Percentiles rank a stretch among this genome's conserved stretches.
These are phyloP conservation scores for Trametes punicea DNA, from an alignment of 768 basidiomycete genomes.

Conservation along the genomic window DNA sequence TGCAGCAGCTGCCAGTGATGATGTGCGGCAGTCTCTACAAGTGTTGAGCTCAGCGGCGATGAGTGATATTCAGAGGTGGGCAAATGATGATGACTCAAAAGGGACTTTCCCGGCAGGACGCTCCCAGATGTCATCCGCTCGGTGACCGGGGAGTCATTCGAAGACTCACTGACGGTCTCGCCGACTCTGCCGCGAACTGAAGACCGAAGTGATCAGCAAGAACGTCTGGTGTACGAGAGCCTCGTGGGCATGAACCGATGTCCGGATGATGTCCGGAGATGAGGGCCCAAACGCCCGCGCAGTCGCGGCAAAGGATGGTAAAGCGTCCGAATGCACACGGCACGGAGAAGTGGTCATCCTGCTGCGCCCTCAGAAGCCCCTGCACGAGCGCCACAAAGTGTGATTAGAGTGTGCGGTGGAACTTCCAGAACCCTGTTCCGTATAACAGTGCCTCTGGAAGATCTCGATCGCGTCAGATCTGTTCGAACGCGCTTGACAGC, in stretches of 20 bases:
- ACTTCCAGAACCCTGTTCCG: slow-evolving; percentile 8
- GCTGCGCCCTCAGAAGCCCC: neutral
- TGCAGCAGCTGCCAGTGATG: neutral
- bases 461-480: slow-evolving; percentile 13
- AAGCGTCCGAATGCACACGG: neutral
- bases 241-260: slow-evolving; percentile 13
- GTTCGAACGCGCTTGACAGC: slow-evolving; percentile 6
- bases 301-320: neutral
- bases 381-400: slow-evolving; percentile 5
- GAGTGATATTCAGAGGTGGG: neutral
- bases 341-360: neutral
- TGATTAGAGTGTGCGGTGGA: slow-evolving; percentile 5
- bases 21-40: neutral
- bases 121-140: neutral
- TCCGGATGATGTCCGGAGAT: slow-evolving; percentile 10
- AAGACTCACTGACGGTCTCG: neutral
- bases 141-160: neutral
- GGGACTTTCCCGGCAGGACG: neutral
- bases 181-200: slow-evolving; percentile 8
- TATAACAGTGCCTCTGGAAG: neutral
- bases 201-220: slow-evolving; percentile 7
- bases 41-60: neutral
- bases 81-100: neutral
- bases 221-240: slow-evolving; percentile 12
- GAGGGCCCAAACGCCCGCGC: neutral